Evolutionary conservation across 169 alveolate species (phyloP), one percentile per base, ranked within the genome.

Genomic region (Cryptosporidium felis): DNA sequence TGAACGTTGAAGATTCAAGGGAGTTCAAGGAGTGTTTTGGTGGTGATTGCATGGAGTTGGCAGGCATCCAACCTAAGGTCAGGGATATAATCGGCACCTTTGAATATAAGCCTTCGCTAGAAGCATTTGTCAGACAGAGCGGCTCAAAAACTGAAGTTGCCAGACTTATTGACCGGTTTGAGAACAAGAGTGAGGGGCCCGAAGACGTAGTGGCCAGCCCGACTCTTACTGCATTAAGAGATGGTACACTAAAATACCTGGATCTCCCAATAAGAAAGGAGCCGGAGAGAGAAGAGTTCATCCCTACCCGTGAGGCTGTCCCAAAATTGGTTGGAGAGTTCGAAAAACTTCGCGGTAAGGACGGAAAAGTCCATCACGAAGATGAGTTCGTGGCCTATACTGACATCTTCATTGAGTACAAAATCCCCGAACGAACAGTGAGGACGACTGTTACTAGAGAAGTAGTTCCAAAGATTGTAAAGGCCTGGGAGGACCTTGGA

Each of bases 21-120:
- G 5, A 5, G 10, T 56, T 56, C 3, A 3, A 10, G 42, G 63
- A 56, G 1, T 74, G 63, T 53, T 16, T 41, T 10, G 85, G 45
- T 9, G 44, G 21, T 2, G 85, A 74, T 8, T 74, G 85, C 38
- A n/a, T 74, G 60, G 85, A 74, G 5, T 42, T 74, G 8, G 38
- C 63, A 28, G n/a, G 38, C 0, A 8, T 40, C 2, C 0, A 34
- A 1, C 46, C 67, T 12, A 74, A 56, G 14, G 85, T 74, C 34
- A 74, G 44, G 3, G 60, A 49, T 8, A 6, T 53, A 21, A 26
- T 74, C 8, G 32, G 21, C 1, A 3, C 21, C 0, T 74, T 53
- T 16, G 85, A 74, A 21, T 34, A 53, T 0, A 32, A 6, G 10
- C 28, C 58, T 16, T 16, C 49, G 4, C 2, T 2, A 0, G 30